Percentiles rank a stretch among this genome's conserved stretches.
Evolutionary conservation across 305 asterid species (phyloP).

Genomic region (Withania somnifera): DNA sequence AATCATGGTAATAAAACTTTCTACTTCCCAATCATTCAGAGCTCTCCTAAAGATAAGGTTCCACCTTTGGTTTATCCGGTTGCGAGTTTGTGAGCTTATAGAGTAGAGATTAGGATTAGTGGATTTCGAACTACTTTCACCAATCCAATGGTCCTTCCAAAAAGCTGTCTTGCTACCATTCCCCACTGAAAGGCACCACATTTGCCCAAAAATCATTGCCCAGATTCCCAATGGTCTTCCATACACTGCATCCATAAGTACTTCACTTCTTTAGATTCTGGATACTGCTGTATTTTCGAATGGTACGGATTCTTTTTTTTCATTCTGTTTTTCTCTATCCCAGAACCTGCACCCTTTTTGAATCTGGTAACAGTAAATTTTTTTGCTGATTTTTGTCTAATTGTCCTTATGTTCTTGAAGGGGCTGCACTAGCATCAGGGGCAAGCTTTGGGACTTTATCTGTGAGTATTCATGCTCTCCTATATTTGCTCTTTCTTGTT

Average conservation of each 20-base stretch:
- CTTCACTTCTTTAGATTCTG: neutral
- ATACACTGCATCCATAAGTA: neutral
- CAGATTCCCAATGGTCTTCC: neutral
- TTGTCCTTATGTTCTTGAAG: slow-evolving; percentile 25
- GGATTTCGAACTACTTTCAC: neutral
- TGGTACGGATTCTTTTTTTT: neutral
- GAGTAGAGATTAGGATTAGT: neutral
- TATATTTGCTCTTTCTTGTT: neutral
- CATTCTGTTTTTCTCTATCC: neutral
- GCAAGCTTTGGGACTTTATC: slow-evolving; percentile 71
- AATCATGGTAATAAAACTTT: neutral
- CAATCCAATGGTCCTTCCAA: neutral
- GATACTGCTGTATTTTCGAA: neutral
- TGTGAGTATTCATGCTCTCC: slow-evolving; percentile 38
- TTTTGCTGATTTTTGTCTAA: slow-evolving; percentile 1
- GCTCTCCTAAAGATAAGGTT: neutral
- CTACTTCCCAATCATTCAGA: neutral
- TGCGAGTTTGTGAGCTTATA: neutral
- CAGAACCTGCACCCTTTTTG: neutral
- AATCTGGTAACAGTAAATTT: neutral
- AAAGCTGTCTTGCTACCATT: neutral
- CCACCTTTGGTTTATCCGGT: neutral
- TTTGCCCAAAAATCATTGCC: neutral
- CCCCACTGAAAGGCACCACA: neutral
- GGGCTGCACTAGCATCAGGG: slow-evolving; percentile 79